Evolutionary conservation across 208 protist species (phyloP).

Genomic region (Wallacemonas sp.): DNA sequence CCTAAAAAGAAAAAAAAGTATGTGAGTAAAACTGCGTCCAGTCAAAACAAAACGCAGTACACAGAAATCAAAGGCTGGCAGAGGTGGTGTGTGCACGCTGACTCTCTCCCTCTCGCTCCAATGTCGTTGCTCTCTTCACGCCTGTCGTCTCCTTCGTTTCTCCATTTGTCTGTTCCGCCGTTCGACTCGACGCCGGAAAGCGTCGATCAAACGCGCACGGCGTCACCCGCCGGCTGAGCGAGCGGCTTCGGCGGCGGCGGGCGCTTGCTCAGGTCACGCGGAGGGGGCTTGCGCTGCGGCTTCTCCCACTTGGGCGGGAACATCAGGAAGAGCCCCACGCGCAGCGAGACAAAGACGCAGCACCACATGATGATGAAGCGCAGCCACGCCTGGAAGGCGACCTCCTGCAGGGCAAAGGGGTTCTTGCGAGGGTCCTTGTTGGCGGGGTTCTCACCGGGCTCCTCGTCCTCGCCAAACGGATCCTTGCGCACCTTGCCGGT

Average conservation of each 20-base stretch:
- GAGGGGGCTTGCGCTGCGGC: conserved; percentile 71
- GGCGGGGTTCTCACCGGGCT: conserved; percentile 32
- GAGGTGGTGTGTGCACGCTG: too few relatives aligned
- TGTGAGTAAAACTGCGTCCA: conserved; percentile 5
- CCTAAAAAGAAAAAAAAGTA: conserved; percentile 27
- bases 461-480: conserved; percentile 83
- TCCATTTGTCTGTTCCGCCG: too few relatives aligned
- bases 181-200: too few relatives aligned
- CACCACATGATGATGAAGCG: conserved; percentile 90
- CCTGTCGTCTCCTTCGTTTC: too few relatives aligned
- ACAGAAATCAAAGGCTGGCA: too few relatives aligned
- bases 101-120: too few relatives aligned
- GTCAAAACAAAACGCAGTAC: too few relatives aligned
- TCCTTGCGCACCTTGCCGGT: conserved; percentile 80
- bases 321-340: conserved; percentile 68
- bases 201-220: conserved; percentile 3
- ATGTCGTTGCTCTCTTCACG: too few relatives aligned
- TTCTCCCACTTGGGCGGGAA: conserved; percentile 86
- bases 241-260: conserved; percentile 71
- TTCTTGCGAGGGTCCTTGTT: conserved; percentile 72
- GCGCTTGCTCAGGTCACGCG: conserved; percentile 36
- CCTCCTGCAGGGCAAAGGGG: conserved; percentile 80
- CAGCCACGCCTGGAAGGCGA: conserved; percentile 84
- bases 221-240: conserved; percentile 18
- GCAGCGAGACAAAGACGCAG: conserved; percentile 64